These are phyloP conservation scores for Boletus sp. DNA, from an alignment of 1,284 basidiomycete species.

Conservation along the genomic window DNA sequence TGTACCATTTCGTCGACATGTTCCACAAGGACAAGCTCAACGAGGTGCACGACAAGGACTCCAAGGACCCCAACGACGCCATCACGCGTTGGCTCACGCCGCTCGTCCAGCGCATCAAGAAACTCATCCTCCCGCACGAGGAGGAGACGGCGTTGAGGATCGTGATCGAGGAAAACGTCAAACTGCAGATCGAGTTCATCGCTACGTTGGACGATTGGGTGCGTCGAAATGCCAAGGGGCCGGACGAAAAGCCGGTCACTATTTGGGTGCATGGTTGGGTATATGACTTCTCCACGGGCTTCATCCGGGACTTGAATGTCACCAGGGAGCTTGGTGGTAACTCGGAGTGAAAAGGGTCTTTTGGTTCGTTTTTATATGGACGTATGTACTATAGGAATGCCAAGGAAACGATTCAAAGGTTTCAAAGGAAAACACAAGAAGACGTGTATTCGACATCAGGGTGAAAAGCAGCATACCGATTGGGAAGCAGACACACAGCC, in stretches of 20 bases:
- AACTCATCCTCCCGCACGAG: conserved; percentile 41
- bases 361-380: too few relatives aligned
- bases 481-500: too few relatives aligned
- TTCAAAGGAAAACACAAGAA: too few relatives aligned
- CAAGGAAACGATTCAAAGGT: neutral
- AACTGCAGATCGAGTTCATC: conserved; percentile 63
- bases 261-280: conserved; percentile 83
- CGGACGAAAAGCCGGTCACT: conserved; percentile 48
- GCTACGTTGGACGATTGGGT: conserved; percentile 62
- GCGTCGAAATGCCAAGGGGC: conserved; percentile 38
- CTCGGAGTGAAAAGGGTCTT: neutral
- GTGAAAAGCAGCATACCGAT: too few relatives aligned
- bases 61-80: conserved; percentile 18
- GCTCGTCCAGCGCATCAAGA: conserved; percentile 42
- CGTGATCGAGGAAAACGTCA: conserved; percentile 72
- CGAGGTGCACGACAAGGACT: conserved; percentile 7
- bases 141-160: conserved; percentile 36
- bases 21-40: neutral
- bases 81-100: conserved; percentile 72
- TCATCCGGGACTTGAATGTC: conserved; percentile 64
- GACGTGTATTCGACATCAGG: too few relatives aligned
- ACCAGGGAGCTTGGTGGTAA: conserved; percentile 31
- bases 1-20: conserved; percentile 11
- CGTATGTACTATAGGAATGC: neutral
- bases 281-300: conserved; percentile 71